Evolutionary conservation across 139 green algal species (phyloP).

Genomic region (Mychonastes homosphaera): DNA sequence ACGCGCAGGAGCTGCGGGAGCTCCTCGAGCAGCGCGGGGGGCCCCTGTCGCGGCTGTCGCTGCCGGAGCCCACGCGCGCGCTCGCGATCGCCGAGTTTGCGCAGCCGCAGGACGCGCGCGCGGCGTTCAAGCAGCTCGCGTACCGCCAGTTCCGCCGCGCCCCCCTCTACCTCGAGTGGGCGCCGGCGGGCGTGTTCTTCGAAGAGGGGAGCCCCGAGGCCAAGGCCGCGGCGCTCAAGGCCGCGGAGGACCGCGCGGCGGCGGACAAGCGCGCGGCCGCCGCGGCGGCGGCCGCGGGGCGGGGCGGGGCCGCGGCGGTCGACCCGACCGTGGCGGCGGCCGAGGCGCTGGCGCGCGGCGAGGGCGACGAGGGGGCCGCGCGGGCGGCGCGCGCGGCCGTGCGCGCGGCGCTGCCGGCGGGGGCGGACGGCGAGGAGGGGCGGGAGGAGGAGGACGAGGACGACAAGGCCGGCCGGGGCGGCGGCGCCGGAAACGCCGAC

Average conservation of each 20-base stretch:
- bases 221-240: slow-evolving; percentile 11
- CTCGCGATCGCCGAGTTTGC: slow-evolving; percentile 84
- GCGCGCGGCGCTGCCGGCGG: background rate
- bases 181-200: slow-evolving; percentile 75
- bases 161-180: slow-evolving; percentile 97
- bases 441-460: slow-evolving; percentile 3
- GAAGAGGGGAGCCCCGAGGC: no score
- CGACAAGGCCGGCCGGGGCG: slow-evolving; percentile 13
- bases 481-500: slow-evolving; percentile 11
- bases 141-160: slow-evolving; percentile 93
- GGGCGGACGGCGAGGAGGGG: background rate
- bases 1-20: slow-evolving; percentile 51
- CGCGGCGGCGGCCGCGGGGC: background rate
- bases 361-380: background rate
- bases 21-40: slow-evolving; percentile 43
- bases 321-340: background rate
- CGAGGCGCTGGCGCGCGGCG: background rate
- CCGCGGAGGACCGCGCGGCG: slow-evolving; percentile 4
- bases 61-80: slow-evolving; percentile 66
- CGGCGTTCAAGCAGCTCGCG: slow-evolving; percentile 53
- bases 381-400: slow-evolving; percentile 1
- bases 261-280: slow-evolving; percentile 4
- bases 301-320: background rate
- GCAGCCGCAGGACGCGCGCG: slow-evolving; percentile 46
- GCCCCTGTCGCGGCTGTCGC: slow-evolving; percentile 59